Conservation (phyloP, 805 yeast genomes). For the Cyberlindnera meyerae region DNA sequence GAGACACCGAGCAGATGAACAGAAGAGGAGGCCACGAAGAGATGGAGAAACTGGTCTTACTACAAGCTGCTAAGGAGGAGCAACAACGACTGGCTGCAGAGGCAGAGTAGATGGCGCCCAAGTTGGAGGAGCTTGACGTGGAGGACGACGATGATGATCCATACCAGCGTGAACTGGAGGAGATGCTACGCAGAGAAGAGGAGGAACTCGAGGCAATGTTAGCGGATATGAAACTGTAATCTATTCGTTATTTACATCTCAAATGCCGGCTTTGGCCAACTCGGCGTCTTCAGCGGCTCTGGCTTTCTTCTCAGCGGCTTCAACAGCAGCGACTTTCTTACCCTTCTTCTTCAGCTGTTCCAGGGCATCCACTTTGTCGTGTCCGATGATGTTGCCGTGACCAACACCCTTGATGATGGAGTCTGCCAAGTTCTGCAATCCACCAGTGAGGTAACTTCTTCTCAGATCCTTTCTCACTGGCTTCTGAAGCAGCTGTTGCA, state of each 20-base stretch:
- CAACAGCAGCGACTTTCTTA: conserved; percentile 3
- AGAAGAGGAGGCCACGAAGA: conserved; percentile 21
- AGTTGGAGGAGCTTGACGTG: conserved; percentile 5
- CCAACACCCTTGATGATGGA: conserved; percentile 63
- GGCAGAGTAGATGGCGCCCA: conserved; percentile 10
- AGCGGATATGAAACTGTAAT: conserved; percentile 1
- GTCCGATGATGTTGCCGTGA: conserved; percentile 67
- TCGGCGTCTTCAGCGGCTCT: conserved; percentile 1
- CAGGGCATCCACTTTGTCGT: conserved; percentile 61
- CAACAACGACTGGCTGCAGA: conserved; percentile 4
- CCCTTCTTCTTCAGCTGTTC: conserved; percentile 43
- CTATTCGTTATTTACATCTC: too few relatives aligned
- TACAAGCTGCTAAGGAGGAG: conserved; percentile 10
- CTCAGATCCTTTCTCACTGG: conserved; percentile 62
- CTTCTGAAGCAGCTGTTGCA: conserved; percentile 45
- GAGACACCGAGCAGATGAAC: conserved; percentile 13
- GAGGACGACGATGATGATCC: conserved; percentile 12
- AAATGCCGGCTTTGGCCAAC: not conserved
- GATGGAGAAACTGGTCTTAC: conserved; percentile 19
- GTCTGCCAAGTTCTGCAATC: conserved; percentile 72
- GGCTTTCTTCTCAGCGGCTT: conserved; percentile 4
- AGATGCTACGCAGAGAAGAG: conserved; percentile 12
- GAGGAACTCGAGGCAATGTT: conserved; percentile 17
- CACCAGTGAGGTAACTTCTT: conserved; percentile 75
- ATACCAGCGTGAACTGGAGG: conserved; percentile 14